Evolutionary conservation across 805 yeast genomes (phyloP), one percentile per base, ranked within the genome.

Genomic region (Yarrowia divulgata): DNA sequence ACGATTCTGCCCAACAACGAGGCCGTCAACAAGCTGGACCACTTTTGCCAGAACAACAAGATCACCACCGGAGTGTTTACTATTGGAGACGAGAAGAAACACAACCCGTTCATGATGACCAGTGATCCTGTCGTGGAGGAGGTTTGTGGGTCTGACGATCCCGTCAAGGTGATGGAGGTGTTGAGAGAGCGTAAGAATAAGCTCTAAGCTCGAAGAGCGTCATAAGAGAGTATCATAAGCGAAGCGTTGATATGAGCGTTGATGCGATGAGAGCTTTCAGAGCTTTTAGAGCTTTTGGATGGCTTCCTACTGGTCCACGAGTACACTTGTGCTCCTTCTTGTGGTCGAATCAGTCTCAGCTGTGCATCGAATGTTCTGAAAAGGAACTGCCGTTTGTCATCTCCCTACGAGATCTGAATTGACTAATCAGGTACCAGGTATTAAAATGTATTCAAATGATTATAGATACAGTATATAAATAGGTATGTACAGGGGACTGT

Each of bases 91-190:
- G 99, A 95, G 78, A 81, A 87, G 71, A 77, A 81, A 60, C 90
- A 87, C 80, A 95, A 95, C 78, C 99, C 99, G 34, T 95, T 95
- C 80, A 88, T 94, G 93, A 86, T 91, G 75, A 79, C 90, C 16
- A 77, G 79, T 42, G 97, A 93, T 74, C 86, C 88, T 0, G 80
- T 80, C 34, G 87, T 95, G 12, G 81, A 85, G 72, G 75, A 80
- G 54, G 85, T 87, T 16, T 48, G 57, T 0, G 90, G 90, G 0
- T 81, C 81, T 43, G 70, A 78, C 0, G 84, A 83, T 52, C 79
- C 80, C 7, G 82, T 81, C 16, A 86, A 84, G 32, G 86, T 91
- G 19, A 91, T 94, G 97, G 85, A 82, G 50, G 84, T 80, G 71
- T 81, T 94, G 74, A 86, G 99, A 74, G 85, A 84, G 72, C 78